phyloP scores from a whole-genome alignment of 768 basidiomycete species.

The Agaricus blazei region DNA sequence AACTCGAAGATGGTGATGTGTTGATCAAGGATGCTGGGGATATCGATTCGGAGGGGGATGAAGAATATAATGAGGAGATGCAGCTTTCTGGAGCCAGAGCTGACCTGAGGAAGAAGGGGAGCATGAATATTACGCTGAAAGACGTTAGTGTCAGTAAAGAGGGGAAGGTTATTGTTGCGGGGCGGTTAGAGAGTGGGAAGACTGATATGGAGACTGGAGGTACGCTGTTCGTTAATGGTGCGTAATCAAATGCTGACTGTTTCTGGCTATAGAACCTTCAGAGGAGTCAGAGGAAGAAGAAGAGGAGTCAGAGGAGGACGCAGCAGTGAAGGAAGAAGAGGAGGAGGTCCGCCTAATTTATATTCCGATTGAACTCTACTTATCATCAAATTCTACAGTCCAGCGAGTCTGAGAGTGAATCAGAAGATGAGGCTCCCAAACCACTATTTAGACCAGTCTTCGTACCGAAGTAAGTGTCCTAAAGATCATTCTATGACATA shows the following conservation, averaged over 20 bases:
- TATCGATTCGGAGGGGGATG: conserved; percentile 21
- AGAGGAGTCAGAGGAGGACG: conserved; percentile 47
- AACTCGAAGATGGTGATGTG: conserved; percentile 49
- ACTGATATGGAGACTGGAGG: conserved; percentile 52
- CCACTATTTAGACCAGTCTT: conserved; percentile 88
- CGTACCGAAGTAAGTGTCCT: conserved; percentile 75
- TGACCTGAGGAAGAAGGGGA: conserved; percentile 31
- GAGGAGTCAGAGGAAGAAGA: conserved; percentile 30
- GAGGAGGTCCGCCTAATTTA: conserved; percentile 38
- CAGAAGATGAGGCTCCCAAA: conserved; percentile 73
- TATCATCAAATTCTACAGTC: conserved; percentile 41
- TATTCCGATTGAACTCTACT: conserved; percentile 11
- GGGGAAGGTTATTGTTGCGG: conserved; percentile 77
- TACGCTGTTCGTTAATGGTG: conserved; percentile 5
- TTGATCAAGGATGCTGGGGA: conserved; percentile 56
- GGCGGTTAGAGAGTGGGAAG: conserved; percentile 72
- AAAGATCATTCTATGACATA: background rate
- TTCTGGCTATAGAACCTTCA: conserved; percentile 10
- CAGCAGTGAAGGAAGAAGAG: conserved; percentile 25
- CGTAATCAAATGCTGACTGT: conserved; percentile 13
- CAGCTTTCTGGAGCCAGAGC: conserved; percentile 25
- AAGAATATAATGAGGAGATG: conserved; percentile 39
- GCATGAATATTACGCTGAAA: conserved; percentile 70
- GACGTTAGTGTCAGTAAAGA: conserved; percentile 79
- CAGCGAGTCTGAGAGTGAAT: conserved; percentile 82